Evolutionary conservation across 805 yeast species (phyloP).

Genomic region (Metahyphopichia silvanorum): DNA sequence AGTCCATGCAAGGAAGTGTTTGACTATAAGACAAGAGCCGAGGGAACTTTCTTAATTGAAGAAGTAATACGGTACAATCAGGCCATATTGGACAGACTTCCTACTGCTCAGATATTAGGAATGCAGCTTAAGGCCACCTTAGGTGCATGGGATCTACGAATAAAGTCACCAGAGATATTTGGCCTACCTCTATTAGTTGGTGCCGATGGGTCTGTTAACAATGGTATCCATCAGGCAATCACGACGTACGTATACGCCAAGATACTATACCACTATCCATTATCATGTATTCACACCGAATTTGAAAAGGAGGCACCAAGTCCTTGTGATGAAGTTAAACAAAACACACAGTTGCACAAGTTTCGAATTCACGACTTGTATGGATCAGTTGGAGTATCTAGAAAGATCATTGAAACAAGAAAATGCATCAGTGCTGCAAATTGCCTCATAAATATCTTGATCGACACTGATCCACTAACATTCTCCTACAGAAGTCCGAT

Average conservation of each 20-base stretch:
- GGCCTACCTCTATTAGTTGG: conserved; percentile 42
- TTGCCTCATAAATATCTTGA: not conserved
- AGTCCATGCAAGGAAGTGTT: conserved; percentile 31
- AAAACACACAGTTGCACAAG: not conserved
- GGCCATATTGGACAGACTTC: conserved; percentile 38
- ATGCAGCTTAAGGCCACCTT: conserved; percentile 42
- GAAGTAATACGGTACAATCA: conserved; percentile 43
- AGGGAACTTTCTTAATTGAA: conserved; percentile 13
- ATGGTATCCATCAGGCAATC: conserved; percentile 52
- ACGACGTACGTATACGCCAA: conserved; percentile 49
- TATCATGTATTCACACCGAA: conserved; percentile 33
- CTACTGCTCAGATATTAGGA: conserved; percentile 25
- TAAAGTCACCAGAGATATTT: conserved; percentile 39
- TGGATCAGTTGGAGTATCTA: conserved; percentile 46
- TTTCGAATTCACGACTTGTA: conserved; percentile 36
- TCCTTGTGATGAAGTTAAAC: no score
- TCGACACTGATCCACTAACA: conserved; percentile 1
- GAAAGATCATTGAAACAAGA: conserved; percentile 20
- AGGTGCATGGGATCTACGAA: conserved; percentile 49
- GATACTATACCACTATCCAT: conserved; percentile 53
- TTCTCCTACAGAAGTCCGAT: not conserved
- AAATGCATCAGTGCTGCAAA: not conserved
- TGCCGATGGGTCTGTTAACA: conserved; percentile 44
- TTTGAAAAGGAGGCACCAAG: no score
- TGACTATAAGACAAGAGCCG: conserved; percentile 33